A percentile compares a stretch with the other conserved stretches of the same genome.
These are phyloP conservation scores for Pleurotus pulmonarius DNA, from an alignment of 768 basidiomycete genomes.

Conservation along the genomic window DNA sequence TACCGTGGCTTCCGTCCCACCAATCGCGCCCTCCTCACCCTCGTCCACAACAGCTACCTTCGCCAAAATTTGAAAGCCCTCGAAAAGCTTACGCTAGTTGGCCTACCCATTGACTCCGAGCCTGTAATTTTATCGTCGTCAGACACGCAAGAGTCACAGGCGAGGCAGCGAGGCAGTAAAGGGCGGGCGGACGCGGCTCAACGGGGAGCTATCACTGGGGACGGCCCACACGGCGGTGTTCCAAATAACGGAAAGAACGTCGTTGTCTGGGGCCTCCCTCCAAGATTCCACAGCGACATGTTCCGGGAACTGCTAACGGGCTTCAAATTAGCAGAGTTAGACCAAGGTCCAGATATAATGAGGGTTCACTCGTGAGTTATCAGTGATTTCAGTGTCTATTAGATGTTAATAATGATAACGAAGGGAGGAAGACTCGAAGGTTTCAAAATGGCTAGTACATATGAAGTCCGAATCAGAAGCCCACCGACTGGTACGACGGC, in stretches of 20 bases:
- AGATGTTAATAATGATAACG: background rate
- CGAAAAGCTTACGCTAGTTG: conserved; percentile 40
- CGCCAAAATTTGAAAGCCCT: conserved; percentile 38
- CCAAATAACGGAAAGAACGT: conserved; percentile 49
- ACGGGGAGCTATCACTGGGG: conserved; percentile 25
- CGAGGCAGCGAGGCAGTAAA: conserved; percentile 24
- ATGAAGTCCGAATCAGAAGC: conserved; percentile 61
- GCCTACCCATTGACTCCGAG: conserved; percentile 34
- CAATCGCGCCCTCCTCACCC: conserved; percentile 53
- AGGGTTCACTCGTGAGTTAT: conserved; percentile 48
- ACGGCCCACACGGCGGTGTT: conserved; percentile 52
- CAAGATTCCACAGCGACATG: conserved; percentile 29
- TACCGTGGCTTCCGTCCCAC: conserved; percentile 61
- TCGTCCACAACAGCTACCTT: conserved; percentile 44
- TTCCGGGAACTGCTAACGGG: conserved; percentile 38
- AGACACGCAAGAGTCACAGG: conserved; percentile 1
- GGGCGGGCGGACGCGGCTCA: conserved; percentile 23
- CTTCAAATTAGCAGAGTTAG: conserved; percentile 36
- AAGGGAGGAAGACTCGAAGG: conserved; percentile 34
- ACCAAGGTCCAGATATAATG: conserved; percentile 39
- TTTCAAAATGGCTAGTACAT: conserved; percentile 53
- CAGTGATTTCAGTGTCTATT: background rate
- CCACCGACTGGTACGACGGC: conserved; percentile 55
- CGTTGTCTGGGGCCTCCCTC: conserved; percentile 59
- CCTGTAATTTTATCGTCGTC: conserved; percentile 17